Evolutionary conservation across 2,329 filamentous ascomycete genomes (phyloP).

Genomic region (Nannizzia gypsea): DNA sequence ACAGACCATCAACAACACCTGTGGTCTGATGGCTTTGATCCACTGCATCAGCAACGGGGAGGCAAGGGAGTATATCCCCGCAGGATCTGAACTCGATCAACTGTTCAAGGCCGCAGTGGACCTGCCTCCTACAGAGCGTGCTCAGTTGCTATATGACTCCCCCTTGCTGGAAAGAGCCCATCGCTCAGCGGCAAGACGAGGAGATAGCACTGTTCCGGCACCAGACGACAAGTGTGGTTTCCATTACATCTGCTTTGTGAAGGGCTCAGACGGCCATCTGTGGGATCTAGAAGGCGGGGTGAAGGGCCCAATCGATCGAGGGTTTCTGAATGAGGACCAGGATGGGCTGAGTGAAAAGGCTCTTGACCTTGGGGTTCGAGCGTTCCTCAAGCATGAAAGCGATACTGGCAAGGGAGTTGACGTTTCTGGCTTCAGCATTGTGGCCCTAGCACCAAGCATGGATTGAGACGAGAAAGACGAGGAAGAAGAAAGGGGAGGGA

Average conservation of each 20-base stretch:
- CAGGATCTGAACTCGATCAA: conserved; percentile 34
- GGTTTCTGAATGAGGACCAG: conserved; percentile 19
- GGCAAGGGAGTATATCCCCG: conserved; percentile 31
- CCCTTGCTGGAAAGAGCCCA: conserved; percentile 19
- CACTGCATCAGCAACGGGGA: conserved; percentile 44
- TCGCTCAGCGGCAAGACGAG: conserved; percentile 16
- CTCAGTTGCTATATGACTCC: conserved; percentile 39
- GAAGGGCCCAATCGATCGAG: conserved; percentile 23
- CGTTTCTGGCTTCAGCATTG: conserved; percentile 11
- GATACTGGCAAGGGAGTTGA: conserved; percentile 6
- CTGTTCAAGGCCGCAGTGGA: conserved; percentile 36
- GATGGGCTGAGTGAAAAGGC: conserved; percentile 23
- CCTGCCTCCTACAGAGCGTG: conserved; percentile 36
- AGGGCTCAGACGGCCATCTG: conserved; percentile 22
- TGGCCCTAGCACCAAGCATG: conserved; percentile 10
- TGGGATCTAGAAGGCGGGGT: conserved; percentile 26
- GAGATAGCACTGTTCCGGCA: conserved; percentile 17
- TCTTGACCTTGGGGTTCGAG: conserved; percentile 20
- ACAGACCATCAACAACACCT: conserved; percentile 48
- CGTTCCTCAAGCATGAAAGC: conserved; percentile 13
- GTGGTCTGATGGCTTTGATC: conserved; percentile 47
- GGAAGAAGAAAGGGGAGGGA: not conserved
- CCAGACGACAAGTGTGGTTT: conserved; percentile 14
- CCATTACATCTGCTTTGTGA: conserved; percentile 27
- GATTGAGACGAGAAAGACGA: conserved; percentile 4